Base-by-base conservation (phyloP, 805 yeast genomes). In the Saturnispora gosingensis region DNA sequence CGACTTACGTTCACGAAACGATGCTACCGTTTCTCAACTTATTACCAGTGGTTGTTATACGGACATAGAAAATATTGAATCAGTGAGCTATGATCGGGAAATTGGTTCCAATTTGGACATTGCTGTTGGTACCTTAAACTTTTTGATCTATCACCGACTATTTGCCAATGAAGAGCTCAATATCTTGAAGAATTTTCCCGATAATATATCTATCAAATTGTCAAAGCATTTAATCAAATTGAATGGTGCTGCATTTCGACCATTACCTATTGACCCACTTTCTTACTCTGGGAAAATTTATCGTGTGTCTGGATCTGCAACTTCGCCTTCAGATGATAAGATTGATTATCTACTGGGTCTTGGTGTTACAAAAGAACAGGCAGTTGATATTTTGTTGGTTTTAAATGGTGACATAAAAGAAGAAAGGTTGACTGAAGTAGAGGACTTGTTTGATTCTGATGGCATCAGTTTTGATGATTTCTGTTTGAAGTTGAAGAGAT, bases 171-270 rank as follows among this genome's bases (percentile, higher is more conserved):
- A 61, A 10, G 56, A 63, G 22, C 49, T 57, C 5, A 53, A 61
- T 15, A 52, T 61, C 16, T 52, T 63, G 18, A 56, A 54, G 8
- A 50, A 49, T 16, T 53, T 51, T 11, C 57, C 56, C 18, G 53
- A 57, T 15, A 69, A 65, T 28, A 58, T 73, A 34, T 74, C 78
- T 0, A 46, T 61, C 11, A 55, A 56, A 1, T 67, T 80, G 4
- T 67, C 78, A 45, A 76, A 75, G 27, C 76, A 74, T 52, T 49
- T 80, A 1, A 64, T 80, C 16, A 62, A 68, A 3, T 67, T 81
- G 42, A 61, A 77, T 30, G 72, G 71, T 46, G 68, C 72, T 46
- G 66, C 74, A 1, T 77, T 68, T 56, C 64, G 64, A 9, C 42
- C 60, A 65, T 1, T 62, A 64, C n/a, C 74, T 72, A 22, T 63